A percentile compares a stretch with the other conserved stretches of the same genome.
phyloP scores from a whole-genome alignment of 2,329 filamentous ascomycete species.

The Scedosporium minutisporum region DNA sequence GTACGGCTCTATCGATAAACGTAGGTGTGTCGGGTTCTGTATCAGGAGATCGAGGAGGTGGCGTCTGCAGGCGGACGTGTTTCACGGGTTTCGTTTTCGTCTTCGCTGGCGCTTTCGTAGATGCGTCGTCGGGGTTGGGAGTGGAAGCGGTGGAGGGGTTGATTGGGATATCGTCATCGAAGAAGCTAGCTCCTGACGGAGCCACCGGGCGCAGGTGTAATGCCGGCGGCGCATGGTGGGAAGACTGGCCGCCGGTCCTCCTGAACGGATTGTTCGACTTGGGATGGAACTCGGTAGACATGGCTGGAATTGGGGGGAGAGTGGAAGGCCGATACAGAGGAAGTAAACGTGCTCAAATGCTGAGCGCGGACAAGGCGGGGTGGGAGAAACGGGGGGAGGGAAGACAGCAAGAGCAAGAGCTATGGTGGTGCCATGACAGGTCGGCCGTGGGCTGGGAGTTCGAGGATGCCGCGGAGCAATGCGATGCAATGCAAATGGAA shows the following conservation, averaged over 20 bases:
- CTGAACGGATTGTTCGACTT: slow-evolving; percentile 6
- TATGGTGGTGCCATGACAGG: slow-evolving; percentile 1
- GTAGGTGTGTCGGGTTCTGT: slow-evolving; percentile 1
- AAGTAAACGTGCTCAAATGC: background rate
- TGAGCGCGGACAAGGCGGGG: background rate
- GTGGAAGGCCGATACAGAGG: background rate
- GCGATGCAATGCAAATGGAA: no score
- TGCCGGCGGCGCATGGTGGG: background rate
- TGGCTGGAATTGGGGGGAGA: background rate
- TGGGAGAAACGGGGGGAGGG: background rate
- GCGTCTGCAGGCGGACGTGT: slow-evolving; percentile 58
- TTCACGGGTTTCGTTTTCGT: slow-evolving; percentile 46
- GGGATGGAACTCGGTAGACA: background rate
- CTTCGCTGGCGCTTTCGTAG: background rate
- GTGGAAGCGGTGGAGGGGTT: background rate
- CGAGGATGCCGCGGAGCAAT: background rate
- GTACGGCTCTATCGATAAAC: background rate
- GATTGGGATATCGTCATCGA: background rate
- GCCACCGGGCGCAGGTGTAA: background rate
- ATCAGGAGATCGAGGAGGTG: slow-evolving; percentile 50
- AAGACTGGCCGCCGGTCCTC: background rate
- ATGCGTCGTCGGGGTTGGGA: background rate
- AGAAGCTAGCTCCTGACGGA: background rate
- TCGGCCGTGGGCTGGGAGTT: slow-evolving; percentile 2
- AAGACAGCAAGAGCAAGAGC: background rate